phyloP scores from a whole-genome alignment of 768 basidiomycete species.

The Boletus subcaerulescens region DNA sequence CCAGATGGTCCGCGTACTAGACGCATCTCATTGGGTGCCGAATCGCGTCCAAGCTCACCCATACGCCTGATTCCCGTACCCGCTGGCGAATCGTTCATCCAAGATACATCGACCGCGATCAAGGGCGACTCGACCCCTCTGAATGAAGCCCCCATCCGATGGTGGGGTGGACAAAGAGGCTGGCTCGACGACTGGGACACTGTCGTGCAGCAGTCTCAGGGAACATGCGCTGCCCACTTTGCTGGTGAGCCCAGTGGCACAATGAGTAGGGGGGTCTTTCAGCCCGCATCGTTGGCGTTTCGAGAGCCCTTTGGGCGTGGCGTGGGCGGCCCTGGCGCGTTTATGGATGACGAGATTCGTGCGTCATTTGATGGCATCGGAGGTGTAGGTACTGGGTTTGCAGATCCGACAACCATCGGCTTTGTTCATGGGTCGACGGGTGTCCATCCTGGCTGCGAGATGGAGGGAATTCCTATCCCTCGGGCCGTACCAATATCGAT shows the following conservation, averaged over 20 bases:
- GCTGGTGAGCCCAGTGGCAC: background rate
- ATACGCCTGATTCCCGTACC: background rate
- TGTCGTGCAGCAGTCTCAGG: background rate
- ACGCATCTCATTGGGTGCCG: conserved; percentile 9
- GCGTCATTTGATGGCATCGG: conserved; percentile 13
- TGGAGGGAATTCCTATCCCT: conserved; percentile 3
- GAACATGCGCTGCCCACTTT: background rate
- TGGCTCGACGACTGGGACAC: conserved; percentile 22
- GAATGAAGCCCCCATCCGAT: conserved; percentile 17
- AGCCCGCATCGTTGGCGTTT: background rate
- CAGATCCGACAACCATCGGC: background rate
- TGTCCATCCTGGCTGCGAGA: background rate
- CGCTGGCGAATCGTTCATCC: background rate
- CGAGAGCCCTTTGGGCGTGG: conserved; percentile 5
- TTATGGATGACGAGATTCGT: conserved; percentile 21
- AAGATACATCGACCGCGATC: background rate
- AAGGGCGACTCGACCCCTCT: conserved; percentile 12
- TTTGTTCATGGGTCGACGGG: background rate
- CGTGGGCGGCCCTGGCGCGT: background rate
- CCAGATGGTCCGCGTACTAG: background rate
- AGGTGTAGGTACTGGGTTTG: background rate
- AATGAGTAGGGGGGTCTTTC: background rate
- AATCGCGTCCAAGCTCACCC: background rate
- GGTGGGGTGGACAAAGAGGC: conserved; percentile 17
- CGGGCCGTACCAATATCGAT: conserved; percentile 7